Base-by-base conservation (phyloP, 192 early-diverging fungal species). In the Entomortierella chlamydospora region DNA sequence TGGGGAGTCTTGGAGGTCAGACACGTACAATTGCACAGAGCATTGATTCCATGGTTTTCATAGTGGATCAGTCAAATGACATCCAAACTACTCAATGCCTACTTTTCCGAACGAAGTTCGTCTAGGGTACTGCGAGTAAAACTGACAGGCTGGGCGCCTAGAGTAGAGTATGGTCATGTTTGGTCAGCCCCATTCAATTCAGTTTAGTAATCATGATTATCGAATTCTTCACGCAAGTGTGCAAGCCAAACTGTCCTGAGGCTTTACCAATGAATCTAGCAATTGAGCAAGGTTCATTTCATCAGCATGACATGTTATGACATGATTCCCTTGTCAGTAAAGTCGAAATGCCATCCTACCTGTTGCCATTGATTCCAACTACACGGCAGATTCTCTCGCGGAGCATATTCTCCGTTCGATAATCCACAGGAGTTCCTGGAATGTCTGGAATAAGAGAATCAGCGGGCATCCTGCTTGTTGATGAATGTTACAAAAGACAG, bases 91-190 rank as follows among this genome's bases (percentile, higher is more conserved):
- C n/a, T n/a, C n/a, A n/a, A 33, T 4, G 43, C 83, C 67, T 87
- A 90, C 89, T 91, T 76, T 82, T 92, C 90, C n/a, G 71, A 63
- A 61, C 82, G 64, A 12, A 92, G 70, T 42, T 86, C 84, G 3
- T 66, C 23, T 13, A 92, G 61, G 55, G 89, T 88, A 0, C 49
- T 10, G 22, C 73, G 64, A 22, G 69, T 68, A 64, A 93, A 93
- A 57, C 89, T 89, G 12, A 92, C 82, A 17, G 90, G 91, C 69
- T 93, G 91, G 1, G 91, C 88, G 9, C 91, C 91, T 79, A 39
- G 18, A 8, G 30, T 6, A 34, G 11, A 57, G 22, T 17, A 34
- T 20, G 30, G 55, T n/a, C 28, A 57, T 6, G 4, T 17, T 34
- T 34, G 26, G 34, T 37, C 34, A 37, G 34, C 34, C 10, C 34